Evolutionary conservation across 805 yeast genomes (phyloP).

Genomic region (Candida pini): DNA sequence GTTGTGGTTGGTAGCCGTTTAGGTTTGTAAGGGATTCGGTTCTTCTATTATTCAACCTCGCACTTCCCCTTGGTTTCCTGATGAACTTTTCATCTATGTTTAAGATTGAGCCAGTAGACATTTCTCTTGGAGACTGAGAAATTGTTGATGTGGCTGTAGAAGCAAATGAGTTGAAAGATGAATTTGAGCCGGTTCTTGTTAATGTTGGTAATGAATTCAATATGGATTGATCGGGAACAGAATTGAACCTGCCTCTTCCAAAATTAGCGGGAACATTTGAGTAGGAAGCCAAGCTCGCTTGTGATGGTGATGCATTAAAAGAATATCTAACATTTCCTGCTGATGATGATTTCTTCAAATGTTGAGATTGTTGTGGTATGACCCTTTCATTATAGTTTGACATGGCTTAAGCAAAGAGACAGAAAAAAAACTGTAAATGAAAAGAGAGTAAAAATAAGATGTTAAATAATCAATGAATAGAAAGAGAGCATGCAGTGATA

Average conservation of each 20-base stretch:
- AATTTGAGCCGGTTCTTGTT: conserved; percentile 30
- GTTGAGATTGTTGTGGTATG: too few species aligned
- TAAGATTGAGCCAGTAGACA: conserved; percentile 36
- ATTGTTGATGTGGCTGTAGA: conserved; percentile 5
- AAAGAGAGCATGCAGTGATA: too few species aligned
- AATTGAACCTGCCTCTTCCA: background rate
- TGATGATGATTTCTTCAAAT: too few species aligned
- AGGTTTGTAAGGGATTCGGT: conserved; percentile 15
- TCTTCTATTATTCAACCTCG: conserved; percentile 9
- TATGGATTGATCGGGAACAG: background rate
- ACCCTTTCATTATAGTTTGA: too few species aligned
- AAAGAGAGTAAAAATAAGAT: too few species aligned
- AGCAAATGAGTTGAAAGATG: conserved; percentile 24
- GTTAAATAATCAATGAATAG: too few species aligned
- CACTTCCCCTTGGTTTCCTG: conserved; percentile 31
- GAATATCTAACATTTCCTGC: too few species aligned
- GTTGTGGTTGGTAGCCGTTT: conserved; percentile 3
- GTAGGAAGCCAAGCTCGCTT: background rate
- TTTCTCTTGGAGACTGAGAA: conserved; percentile 22
- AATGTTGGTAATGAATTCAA: conserved; percentile 1
- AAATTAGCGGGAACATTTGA: background rate
- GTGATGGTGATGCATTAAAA: too few species aligned
- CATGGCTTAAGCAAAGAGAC: too few species aligned
- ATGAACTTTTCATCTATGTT: conserved; percentile 34
- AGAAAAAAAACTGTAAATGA: too few species aligned